These are phyloP conservation scores for Hypomyces rosellus DNA, from an alignment of 2,329 filamentous ascomycete species.

Conservation along the genomic window DNA sequence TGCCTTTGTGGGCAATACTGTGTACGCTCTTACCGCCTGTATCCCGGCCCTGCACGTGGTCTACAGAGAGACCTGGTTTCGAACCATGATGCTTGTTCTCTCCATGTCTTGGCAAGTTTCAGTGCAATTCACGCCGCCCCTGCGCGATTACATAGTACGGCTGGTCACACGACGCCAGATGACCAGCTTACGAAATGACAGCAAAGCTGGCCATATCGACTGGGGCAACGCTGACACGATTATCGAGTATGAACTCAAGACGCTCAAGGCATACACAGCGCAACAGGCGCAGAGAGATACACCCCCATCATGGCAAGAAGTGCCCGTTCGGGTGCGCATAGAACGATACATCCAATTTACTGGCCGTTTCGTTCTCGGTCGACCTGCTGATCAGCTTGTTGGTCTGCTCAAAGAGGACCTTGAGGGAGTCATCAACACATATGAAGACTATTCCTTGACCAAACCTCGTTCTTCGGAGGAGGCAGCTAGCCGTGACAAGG, in stretches of 20 bases:
- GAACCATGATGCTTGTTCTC: constrained; percentile 16
- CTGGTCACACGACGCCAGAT: constrained; percentile 13
- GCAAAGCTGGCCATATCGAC: constrained; percentile 5
- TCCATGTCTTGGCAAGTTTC: constrained; percentile 16
- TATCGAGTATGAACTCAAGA: constrained; percentile 11
- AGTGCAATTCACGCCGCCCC: constrained; percentile 14
- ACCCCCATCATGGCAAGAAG: constrained; percentile 5
- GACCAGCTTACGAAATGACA: constrained; percentile 1
- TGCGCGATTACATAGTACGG: constrained; percentile 13
- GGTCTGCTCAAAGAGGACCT: constrained; percentile 16
- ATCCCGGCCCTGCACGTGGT: constrained; percentile 13
- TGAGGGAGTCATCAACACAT: constrained; percentile 15
- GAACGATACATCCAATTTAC: constrained; percentile 17
- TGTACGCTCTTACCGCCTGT: constrained; percentile 15
- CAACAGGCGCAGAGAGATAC: not conserved
- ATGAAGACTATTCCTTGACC: constrained; percentile 11
- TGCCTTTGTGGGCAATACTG: constrained; percentile 15
- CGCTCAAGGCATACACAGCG: constrained; percentile 4
- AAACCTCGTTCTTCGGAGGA: no score
- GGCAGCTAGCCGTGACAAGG: not conserved
- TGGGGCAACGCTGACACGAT: constrained; percentile 11
- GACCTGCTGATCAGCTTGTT: constrained; percentile 16
- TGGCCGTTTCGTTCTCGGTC: constrained; percentile 12
- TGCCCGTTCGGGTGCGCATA: constrained; percentile 13
- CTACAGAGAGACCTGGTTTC: constrained; percentile 14